Conservation (phyloP, 257 asterid genomes). For the Solanum infundibuliforme region DNA sequence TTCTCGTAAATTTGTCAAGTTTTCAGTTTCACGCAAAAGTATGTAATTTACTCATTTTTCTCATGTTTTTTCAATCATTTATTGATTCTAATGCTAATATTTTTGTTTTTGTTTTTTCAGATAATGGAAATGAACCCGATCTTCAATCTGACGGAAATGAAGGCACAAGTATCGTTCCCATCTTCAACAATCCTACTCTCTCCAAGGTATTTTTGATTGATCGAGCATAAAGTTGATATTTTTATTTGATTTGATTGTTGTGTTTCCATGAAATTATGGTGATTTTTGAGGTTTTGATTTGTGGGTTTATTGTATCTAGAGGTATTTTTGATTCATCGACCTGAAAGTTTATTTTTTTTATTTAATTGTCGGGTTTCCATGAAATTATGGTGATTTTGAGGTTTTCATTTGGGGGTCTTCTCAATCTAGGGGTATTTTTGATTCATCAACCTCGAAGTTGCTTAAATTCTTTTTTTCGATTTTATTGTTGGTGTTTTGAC, state of each 20-base stretch:
- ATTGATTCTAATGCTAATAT: not conserved
- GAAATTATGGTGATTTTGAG: not conserved
- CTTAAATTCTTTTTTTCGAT: not conserved
- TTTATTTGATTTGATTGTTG: not conserved
- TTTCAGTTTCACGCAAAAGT: conserved; percentile 57
- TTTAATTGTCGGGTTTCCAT: not conserved
- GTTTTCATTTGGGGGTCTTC: not conserved
- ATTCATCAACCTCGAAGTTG: not conserved
- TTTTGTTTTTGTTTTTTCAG: conserved; percentile 4
- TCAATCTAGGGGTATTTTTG: not conserved
- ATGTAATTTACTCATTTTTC: not conserved
- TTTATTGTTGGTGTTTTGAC: not conserved
- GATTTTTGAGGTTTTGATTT: not conserved
- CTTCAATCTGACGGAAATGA: conserved; percentile 31
- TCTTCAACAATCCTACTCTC: conserved; percentile 28
- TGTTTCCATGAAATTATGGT: not conserved
- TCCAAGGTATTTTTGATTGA: conserved; percentile 35
- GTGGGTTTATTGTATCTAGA: not conserved
- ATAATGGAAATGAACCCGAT: conserved; percentile 42
- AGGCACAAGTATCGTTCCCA: conserved; percentile 32
- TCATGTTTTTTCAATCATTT: not conserved
- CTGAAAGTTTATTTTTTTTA: not conserved
- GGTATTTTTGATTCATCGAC: not conserved
- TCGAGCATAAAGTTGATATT: not conserved
- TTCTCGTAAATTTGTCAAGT: conserved; percentile 25